Evolutionary conservation across 495 filamentous ascomycete genomes (phyloP).

Genomic region (Cercophora sp.): DNA sequence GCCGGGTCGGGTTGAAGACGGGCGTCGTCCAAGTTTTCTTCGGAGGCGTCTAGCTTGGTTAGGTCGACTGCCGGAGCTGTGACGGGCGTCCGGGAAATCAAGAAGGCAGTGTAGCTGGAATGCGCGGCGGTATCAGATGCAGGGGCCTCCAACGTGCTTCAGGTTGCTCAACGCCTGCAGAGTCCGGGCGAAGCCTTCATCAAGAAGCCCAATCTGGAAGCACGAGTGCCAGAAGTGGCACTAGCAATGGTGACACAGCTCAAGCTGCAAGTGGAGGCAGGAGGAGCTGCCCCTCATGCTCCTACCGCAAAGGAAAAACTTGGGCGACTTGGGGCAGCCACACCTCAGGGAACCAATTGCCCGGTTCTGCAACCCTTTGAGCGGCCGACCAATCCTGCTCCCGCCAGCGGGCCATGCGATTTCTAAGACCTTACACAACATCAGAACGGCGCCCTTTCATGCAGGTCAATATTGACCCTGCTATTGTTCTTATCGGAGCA

Average conservation of each 20-base stretch:
- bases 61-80: background rate
- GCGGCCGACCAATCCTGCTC: background rate
- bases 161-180: slow-evolving; percentile 9
- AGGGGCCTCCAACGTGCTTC: slow-evolving; percentile 14
- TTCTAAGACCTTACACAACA: slow-evolving; percentile 21
- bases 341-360: slow-evolving; percentile 6
- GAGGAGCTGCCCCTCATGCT: slow-evolving; percentile 6
- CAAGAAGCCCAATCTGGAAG: slow-evolving; percentile 16
- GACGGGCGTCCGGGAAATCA: slow-evolving; percentile 8
- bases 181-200: slow-evolving; percentile 1
- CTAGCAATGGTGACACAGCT: slow-evolving; percentile 10
- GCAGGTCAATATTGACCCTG: slow-evolving; percentile 4
- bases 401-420: slow-evolving; percentile 8
- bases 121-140: slow-evolving; percentile 9
- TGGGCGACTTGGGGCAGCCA: background rate
- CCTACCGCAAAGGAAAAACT: background rate
- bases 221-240: slow-evolving; percentile 12
- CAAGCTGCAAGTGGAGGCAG: background rate
- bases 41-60: background rate
- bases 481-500: slow-evolving; percentile 1
- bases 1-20: no score
- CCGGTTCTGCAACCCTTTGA: background rate
- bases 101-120: no score
- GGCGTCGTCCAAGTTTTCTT: no score
- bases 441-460: background rate